A percentile compares a stretch with the other conserved stretches of the same genome.
phyloP scores from a whole-genome alignment of 306 rosid genomes.

The Potentilla sterilis region DNA sequence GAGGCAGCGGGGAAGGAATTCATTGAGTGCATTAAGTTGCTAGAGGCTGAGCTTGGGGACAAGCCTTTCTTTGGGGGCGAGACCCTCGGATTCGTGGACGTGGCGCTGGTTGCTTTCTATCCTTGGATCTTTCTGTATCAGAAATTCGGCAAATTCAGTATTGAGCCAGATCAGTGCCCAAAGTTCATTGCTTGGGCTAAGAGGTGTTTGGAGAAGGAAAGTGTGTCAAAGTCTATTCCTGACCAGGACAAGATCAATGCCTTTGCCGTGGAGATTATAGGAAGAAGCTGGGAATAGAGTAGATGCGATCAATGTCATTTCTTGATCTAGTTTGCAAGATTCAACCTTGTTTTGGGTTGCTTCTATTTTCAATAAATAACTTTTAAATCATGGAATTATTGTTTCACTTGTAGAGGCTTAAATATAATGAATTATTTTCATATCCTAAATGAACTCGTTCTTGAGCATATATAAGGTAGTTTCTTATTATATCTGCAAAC shows the following conservation, averaged over 20 bases:
- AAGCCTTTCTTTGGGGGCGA: conserved; percentile 29
- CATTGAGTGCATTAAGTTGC: conserved; percentile 16
- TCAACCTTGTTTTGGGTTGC: too few species aligned
- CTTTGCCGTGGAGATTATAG: neutral
- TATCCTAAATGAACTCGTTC: too few species aligned
- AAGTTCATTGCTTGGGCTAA: conserved; percentile 18
- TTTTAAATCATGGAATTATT: too few species aligned
- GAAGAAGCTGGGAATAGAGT: conserved; percentile 18
- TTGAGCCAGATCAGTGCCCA: conserved; percentile 15
- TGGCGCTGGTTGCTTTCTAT: conserved; percentile 22
- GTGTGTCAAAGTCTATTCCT: conserved; percentile 32
- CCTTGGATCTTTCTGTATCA: conserved; percentile 3
- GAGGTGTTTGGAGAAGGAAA: conserved; percentile 16
- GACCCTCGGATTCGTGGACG: conserved; percentile 6
- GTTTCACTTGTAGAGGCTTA: too few species aligned
- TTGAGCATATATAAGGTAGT: too few species aligned
- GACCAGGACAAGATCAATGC: conserved; percentile 21
- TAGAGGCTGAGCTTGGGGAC: conserved; percentile 33
- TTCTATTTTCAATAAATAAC: too few species aligned
- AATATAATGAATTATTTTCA: too few species aligned
- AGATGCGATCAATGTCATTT: too few species aligned
- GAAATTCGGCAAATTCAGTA: conserved; percentile 17
- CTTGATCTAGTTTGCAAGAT: too few species aligned
- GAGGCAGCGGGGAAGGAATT: conserved; percentile 24
- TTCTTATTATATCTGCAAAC: too few species aligned